Evolutionary conservation across 768 basidiomycete genomes (phyloP), one percentile per base, ranked within the genome.

Genomic region (Sarcodon aspratus): DNA sequence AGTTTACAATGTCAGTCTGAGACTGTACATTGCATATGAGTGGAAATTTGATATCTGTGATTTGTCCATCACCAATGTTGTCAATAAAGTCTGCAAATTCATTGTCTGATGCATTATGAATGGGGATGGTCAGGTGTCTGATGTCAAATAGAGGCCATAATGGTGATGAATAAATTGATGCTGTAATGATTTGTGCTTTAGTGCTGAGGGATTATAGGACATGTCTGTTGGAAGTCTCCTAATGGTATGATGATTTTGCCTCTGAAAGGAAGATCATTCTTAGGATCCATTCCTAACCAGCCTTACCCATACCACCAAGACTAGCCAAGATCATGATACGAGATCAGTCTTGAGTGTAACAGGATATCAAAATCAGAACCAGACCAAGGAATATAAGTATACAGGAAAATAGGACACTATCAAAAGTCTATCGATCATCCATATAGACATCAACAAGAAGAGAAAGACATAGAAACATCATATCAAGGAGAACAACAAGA

Each of bases 151-250:
- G 17, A 3, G 40, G 31, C 69, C 70, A 69, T 2, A 70, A 54
- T 0, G 51, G 54, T 3, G 67, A 68, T 0, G 59, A 59, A 32
- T 64, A 61, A 47, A 72, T 64, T 5, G 66, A 72, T 1, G 69
- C 66, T 36, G 61, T 53, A 1, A 70, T 48, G 8, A 67, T 53
- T 27, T 67, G 55, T 0, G 48, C 33, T 11, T 59, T 56, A 0
- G 61, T 59, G 0, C 65, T 67, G 21, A 8, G 54, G 46, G n/a
- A 71, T 56, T 10, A 72, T 66, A 13, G 70, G 71, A 38, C 60
- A 65, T 1, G 64, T 68, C 52, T 71, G 70, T 1, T 68, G 55
- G 52, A 71, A 71, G 52, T 70, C 69, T 0, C 68, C 70, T 1
- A 67, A 53, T 1, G 65, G 58, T n/a, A 71, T 49, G 10, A 69